A percentile compares a stretch with the other conserved stretches of the same genome.
phyloP scores from a whole-genome alignment of 345 rosid species.

The Populus pruinosa region DNA sequence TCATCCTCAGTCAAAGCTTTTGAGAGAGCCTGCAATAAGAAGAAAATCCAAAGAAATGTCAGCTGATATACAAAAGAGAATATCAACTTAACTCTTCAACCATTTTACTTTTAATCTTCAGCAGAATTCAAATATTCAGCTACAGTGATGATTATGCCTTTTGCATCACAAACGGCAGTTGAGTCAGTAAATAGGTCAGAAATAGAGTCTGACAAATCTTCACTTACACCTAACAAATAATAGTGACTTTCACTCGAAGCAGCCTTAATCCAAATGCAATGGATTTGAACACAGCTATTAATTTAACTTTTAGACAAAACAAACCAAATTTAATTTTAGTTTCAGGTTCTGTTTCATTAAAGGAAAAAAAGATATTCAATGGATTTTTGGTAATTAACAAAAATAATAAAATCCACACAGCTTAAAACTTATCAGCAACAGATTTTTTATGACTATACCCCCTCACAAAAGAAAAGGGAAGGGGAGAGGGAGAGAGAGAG shows the following conservation, averaged over 20 bases:
- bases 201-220: background rate
- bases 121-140: background rate
- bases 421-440: too few relatives aligned
- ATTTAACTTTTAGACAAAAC: too few relatives aligned
- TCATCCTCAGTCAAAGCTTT: constrained; percentile 86
- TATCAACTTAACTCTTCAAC: background rate
- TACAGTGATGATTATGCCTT: background rate
- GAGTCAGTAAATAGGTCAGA: background rate
- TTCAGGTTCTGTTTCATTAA: background rate
- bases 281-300: background rate
- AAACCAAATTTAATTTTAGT: background rate
- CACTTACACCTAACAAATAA: background rate
- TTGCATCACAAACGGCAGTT: background rate
- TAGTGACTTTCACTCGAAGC: background rate
- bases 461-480: too few relatives aligned
- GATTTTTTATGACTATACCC: too few relatives aligned
- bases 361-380: too few relatives aligned
- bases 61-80: background rate
- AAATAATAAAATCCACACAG: background rate
- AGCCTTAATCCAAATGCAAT: background rate
- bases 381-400: too few relatives aligned
- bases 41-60: background rate
- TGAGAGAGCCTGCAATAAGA: constrained; percentile 70
- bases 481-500: background rate
- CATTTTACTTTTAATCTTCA: background rate